These are phyloP conservation scores for Phyllosticta ampelicida DNA, from an alignment of 2,329 filamentous ascomycete genomes.

Conservation along the genomic window DNA sequence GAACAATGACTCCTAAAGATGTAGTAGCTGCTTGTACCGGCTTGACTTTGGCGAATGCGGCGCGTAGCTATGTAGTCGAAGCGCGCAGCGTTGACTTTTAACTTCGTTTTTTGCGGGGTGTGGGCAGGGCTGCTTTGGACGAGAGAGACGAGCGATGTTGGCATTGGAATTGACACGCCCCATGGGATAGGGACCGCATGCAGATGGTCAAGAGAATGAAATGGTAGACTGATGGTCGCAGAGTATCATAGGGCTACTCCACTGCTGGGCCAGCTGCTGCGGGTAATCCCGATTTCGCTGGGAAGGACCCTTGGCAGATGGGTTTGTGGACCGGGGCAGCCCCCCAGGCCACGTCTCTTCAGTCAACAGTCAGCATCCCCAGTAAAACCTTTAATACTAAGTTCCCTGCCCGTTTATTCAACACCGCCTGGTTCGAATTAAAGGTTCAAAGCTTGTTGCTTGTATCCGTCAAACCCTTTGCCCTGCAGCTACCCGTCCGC, in stretches of 20 bases:
- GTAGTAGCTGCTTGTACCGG: neutral
- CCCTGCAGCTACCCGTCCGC: slow-evolving; percentile 19
- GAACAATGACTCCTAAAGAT: neutral
- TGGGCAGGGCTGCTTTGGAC: neutral
- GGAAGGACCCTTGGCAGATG: slow-evolving; percentile 9
- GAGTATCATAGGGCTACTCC: neutral
- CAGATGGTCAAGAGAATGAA: neutral
- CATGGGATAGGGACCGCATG: neutral
- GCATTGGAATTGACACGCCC: neutral
- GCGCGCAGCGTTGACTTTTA: neutral
- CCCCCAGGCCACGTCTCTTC: slow-evolving; percentile 13
- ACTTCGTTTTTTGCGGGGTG: neutral
- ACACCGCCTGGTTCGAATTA: neutral
- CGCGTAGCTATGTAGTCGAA: neutral
- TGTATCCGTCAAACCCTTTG: neutral
- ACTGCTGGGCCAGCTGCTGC: neutral
- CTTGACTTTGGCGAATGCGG: neutral
- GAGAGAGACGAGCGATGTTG: neutral
- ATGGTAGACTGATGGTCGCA: neutral
- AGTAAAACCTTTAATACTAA: slow-evolving; percentile 3
- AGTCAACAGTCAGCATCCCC: slow-evolving; percentile 3
- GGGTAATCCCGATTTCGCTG: neutral
- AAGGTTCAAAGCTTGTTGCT: neutral
- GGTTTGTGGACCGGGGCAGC: slow-evolving; percentile 1
- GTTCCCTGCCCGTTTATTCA: neutral